These are phyloP conservation scores for Setomelanomma holmii DNA, from an alignment of 2,329 filamentous ascomycete genomes.

Conservation along the genomic window DNA sequence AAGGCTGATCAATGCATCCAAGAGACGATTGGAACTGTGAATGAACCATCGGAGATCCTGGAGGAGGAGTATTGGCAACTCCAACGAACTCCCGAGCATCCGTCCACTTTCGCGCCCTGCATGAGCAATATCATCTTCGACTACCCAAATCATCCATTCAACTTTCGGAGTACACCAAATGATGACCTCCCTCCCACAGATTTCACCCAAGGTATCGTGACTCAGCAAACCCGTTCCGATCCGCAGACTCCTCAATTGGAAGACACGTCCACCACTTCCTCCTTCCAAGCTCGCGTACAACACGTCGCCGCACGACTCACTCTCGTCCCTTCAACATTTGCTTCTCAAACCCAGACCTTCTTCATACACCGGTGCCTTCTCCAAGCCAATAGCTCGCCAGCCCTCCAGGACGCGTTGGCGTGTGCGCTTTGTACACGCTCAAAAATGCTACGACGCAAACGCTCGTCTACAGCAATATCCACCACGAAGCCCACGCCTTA, in stretches of 20 bases:
- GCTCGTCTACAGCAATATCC: constrained; percentile 11
- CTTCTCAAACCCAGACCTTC: constrained; percentile 10
- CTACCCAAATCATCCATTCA: constrained; percentile 18
- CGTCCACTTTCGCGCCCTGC: not conserved
- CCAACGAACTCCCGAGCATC: not conserved
- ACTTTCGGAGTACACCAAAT: not conserved
- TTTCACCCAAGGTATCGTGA: constrained; percentile 2
- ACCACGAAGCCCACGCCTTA: constrained; percentile 10
- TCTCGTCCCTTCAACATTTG: constrained; percentile 10
- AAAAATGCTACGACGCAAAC: constrained; percentile 4
- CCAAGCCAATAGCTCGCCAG: constrained; percentile 1
- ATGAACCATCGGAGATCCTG: not conserved
- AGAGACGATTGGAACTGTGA: not conserved
- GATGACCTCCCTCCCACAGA: not conserved
- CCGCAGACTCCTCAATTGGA: not conserved
- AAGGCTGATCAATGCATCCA: not conserved
- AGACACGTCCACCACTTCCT: not conserved
- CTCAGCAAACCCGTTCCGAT: no score
- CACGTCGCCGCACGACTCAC: constrained; percentile 8
- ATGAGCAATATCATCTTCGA: constrained; percentile 10
- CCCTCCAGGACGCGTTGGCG: constrained; percentile 16
- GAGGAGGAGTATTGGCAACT: not conserved
- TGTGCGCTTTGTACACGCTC: constrained; percentile 16
- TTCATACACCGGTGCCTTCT: constrained; percentile 20
- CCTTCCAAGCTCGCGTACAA: constrained; percentile 9